phyloP scores from a whole-genome alignment of 2,329 filamentous ascomycete species.

The Myotisia sp. region DNA sequence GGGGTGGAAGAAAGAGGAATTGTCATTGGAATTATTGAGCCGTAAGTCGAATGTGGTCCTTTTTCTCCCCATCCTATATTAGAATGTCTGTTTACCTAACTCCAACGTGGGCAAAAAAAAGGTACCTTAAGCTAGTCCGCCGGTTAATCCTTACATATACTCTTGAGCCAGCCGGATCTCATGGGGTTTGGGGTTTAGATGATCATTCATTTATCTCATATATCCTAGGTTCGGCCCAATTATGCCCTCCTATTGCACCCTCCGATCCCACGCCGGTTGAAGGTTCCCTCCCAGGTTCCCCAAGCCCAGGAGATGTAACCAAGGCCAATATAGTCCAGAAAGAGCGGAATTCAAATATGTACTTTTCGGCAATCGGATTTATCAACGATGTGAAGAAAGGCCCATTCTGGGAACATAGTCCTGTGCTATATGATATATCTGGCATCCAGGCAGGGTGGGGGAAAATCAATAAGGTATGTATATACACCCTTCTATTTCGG shows the following conservation, averaged over 20 bases:
- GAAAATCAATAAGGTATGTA: constrained; percentile 85
- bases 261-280: constrained; percentile 56
- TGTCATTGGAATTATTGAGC: constrained; percentile 68
- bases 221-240: constrained; percentile 85
- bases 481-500: neutral
- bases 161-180: constrained; percentile 85
- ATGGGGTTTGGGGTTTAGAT: constrained; percentile 97
- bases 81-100: neutral
- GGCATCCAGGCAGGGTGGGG: constrained; percentile 89
- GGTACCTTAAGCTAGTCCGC: constrained; percentile 67
- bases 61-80: neutral
- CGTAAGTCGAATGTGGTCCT: constrained; percentile 41
- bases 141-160: constrained; percentile 79
- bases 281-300: constrained; percentile 59
- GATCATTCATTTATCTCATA: constrained; percentile 92
- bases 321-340: constrained; percentile 50
- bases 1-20: constrained; percentile 60
- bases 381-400: constrained; percentile 95
- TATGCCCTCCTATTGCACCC: constrained; percentile 58
- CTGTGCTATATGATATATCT: constrained; percentile 85
- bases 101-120: constrained; percentile 20
- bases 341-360: constrained; percentile 60
- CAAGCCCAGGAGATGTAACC: constrained; percentile 55
- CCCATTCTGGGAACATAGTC: constrained; percentile 94
- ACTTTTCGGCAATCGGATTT: constrained; percentile 90